Percentiles rank a stretch among this genome's conserved stretches.
Conservation (phyloP, 108 stramenopile genomes). For the Aurantiochytrium sp. region DNA sequence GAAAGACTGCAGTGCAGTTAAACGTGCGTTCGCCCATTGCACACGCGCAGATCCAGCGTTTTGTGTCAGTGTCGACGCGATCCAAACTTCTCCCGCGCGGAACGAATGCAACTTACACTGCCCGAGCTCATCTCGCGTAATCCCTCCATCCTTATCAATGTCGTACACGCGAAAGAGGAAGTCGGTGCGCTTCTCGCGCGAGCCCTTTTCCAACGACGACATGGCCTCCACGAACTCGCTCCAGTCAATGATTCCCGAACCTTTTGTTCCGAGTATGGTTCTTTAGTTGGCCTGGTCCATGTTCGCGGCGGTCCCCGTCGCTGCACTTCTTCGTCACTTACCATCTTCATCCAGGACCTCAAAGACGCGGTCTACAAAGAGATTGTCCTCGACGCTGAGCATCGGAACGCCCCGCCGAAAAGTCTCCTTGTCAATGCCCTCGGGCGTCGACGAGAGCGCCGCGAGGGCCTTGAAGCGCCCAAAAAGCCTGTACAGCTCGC, state of each 20-base stretch:
- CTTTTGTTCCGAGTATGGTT: no score
- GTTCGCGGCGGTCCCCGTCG: no score
- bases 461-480: constrained; percentile 32
- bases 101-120: constrained; percentile 25
- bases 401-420: constrained; percentile 32
- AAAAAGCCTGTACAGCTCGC: constrained; percentile 30
- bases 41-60: no score
- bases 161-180: constrained; percentile 37
- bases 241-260: constrained; percentile 39
- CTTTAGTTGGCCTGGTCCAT: no score
- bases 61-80: no score
- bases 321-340: no score
- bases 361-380: constrained; percentile 35
- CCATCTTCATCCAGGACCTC: constrained; percentile 32
- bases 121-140: neutral
- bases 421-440: constrained; percentile 30
- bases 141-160: constrained; percentile 15
- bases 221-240: constrained; percentile 32
- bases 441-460: neutral
- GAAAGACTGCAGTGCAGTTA: neutral
- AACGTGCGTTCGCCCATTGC: no score
- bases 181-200: neutral
- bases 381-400: constrained; percentile 34
- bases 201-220: constrained; percentile 32
- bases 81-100: no score